Evolutionary conservation across 83 land plant genomes (phyloP).

Genomic region (Picea engelmannii): DNA sequence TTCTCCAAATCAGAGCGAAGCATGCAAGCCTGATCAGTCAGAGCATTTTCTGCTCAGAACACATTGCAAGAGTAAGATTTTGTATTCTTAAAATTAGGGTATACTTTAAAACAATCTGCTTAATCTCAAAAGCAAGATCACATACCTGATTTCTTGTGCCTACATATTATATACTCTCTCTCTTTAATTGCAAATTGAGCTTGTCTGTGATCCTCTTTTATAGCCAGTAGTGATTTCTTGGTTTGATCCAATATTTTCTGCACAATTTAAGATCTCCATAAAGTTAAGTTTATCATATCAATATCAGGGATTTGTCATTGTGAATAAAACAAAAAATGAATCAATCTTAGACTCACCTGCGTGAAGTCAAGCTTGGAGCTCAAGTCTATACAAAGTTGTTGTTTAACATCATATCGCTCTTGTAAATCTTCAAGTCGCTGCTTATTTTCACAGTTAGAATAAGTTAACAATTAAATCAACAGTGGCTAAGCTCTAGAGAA

Average conservation of each 20-base stretch:
- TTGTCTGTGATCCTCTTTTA: slow-evolving; percentile 68
- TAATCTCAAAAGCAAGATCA: background rate
- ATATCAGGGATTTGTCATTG: background rate
- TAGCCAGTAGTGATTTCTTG: slow-evolving; percentile 36
- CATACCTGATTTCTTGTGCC: slow-evolving; percentile 83
- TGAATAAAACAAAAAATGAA: background rate
- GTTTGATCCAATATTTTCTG: slow-evolving; percentile 76
- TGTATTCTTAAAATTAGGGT: background rate
- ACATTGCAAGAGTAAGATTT: background rate
- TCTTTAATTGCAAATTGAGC: slow-evolving; percentile 64
- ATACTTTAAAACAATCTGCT: background rate
- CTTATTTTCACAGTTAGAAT: slow-evolving; percentile 4
- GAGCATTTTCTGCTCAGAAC: slow-evolving; percentile 57
- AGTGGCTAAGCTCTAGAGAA: background rate
- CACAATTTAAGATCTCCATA: background rate
- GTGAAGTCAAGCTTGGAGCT: slow-evolving; percentile 59
- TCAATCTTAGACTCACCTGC: slow-evolving; percentile 49
- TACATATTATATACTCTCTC: slow-evolving; percentile 74
- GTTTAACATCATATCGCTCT: slow-evolving; percentile 51
- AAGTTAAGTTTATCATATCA: background rate
- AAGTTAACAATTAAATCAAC: background rate
- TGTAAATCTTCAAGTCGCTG: slow-evolving; percentile 86
- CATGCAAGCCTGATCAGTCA: slow-evolving; percentile 69
- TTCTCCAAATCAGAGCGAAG: slow-evolving; percentile 79
- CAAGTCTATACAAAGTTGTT: slow-evolving; percentile 57